Conservation (phyloP, 2,329 filamentous ascomycete genomes). For the Fusarium camptoceras region DNA sequence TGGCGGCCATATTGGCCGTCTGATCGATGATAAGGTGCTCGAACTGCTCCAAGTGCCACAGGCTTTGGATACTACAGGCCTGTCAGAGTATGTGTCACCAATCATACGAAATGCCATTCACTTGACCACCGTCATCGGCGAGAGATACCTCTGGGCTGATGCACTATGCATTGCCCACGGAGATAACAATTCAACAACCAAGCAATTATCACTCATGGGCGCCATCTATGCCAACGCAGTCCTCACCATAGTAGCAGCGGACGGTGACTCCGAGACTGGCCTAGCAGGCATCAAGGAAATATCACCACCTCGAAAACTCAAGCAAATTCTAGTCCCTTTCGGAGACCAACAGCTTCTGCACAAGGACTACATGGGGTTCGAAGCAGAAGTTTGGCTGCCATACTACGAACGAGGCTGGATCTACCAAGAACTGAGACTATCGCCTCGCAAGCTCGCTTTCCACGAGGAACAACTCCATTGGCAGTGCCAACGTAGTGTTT, state of each 20-base stretch:
- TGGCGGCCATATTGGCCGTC: not conserved
- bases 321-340: slow-evolving; percentile 10
- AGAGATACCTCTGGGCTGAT: slow-evolving; percentile 12
- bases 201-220: slow-evolving; percentile 11
- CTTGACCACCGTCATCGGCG: not conserved
- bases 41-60: not conserved
- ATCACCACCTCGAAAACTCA: not conserved
- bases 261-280: not conserved
- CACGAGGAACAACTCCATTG: not conserved
- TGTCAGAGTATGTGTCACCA: not conserved
- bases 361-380: not conserved
- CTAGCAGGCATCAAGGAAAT: not conserved
- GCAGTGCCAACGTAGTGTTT: slow-evolving; percentile 8
- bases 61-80: not conserved
- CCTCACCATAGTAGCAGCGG: slow-evolving; percentile 8
- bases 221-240: slow-evolving; percentile 9
- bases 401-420: slow-evolving; percentile 26
- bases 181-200: rapidly evolving
- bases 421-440: slow-evolving; percentile 12
- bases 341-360: not conserved
- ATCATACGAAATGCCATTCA: slow-evolving; percentile 7
- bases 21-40: not conserved
- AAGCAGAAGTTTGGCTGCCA: not conserved
- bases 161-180: not conserved
- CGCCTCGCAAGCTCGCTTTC: not conserved